Evolutionary conservation across 2,329 filamentous ascomycete species (phyloP), one percentile per base, ranked within the genome.

Genomic region (Ustulina deusta): DNA sequence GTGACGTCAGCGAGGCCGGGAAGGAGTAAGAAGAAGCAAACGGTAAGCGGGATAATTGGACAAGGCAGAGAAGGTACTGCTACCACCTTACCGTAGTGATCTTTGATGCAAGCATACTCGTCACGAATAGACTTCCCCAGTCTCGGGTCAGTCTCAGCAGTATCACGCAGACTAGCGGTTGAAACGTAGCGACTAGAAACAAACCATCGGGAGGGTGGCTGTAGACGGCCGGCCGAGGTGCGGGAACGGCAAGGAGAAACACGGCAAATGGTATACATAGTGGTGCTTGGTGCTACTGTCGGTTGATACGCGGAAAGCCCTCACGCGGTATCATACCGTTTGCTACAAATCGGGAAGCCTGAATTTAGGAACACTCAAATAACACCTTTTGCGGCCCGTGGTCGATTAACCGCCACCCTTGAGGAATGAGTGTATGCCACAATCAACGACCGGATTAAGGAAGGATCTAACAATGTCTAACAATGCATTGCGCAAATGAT

Each of bases 91-190:
- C 83, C 80, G 69, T 86, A 86, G 54, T 78, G 76, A 9, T 84
- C 81, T 54, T 78, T 80, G 42, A 85, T 77, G 13, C 73, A 69
- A 22, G 84, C 83, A 73, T 83, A 86, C 25, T 85, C 84, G 62
- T 85, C 80, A 42, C 78, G 77, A 57, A 86, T 84, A 66, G 80
- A 71, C 56, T 77, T 79, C 0, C 80, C 83, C 4, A 83, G 71
- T 49, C 83, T 77, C 7, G 83, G 80, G 68, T 84, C 83, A 17
- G 22, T 25, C 65, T 71, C 55, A 67, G 36, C 51, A 13, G 59
- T 25, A 69, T 55, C 74, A 73, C 52, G 25, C 6, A 7, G 15
- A 34, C 32, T 63, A 49, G 32, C 46, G 20, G 60, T 49, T 32
- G 61, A 51, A 48, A 65, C 27, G 34, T 51, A 58, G 32, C 49